Percentiles rank a stretch among this genome's conserved stretches.
phyloP scores from a whole-genome alignment of 441 rosid species.

The Manihot esculenta region DNA sequence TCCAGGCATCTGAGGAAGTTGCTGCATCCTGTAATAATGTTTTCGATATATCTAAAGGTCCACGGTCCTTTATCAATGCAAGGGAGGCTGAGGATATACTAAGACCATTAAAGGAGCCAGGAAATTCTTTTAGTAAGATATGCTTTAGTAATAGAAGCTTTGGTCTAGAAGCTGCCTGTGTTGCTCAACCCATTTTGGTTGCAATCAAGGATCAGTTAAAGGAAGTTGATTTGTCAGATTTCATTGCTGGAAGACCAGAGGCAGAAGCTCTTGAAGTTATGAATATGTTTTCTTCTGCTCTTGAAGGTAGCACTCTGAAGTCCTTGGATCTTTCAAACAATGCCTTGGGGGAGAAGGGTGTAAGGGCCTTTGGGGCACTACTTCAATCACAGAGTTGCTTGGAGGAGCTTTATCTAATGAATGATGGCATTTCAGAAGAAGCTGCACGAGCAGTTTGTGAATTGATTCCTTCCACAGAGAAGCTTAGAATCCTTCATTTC shows the following conservation, averaged over 20 bases:
- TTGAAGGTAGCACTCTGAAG: no score
- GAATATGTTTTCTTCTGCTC: slow-evolving; percentile 65
- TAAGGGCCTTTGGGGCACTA: slow-evolving; percentile 80
- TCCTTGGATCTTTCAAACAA: slow-evolving; percentile 81
- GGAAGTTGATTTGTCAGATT: slow-evolving; percentile 86
- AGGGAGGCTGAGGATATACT: slow-evolving; percentile 82
- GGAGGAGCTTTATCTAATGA: slow-evolving; percentile 82
- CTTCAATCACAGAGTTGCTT: slow-evolving; percentile 65
- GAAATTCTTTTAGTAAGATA: slow-evolving; percentile 65
- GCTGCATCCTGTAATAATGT: slow-evolving; percentile 36
- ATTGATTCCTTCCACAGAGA: slow-evolving; percentile 78
- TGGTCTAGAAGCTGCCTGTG: slow-evolving; percentile 75
- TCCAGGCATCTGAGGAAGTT: slow-evolving; percentile 29
- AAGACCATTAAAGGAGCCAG: slow-evolving; percentile 65
- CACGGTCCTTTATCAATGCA: slow-evolving; percentile 74
- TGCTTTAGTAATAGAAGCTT: slow-evolving; percentile 96
- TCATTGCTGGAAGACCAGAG: slow-evolving; percentile 89
- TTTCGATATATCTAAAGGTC: slow-evolving; percentile 78
- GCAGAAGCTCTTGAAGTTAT: slow-evolving; percentile 90
- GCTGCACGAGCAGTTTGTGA: slow-evolving; percentile 85
- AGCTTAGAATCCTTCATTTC: slow-evolving; percentile 72
- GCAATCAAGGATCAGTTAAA: slow-evolving; percentile 70
- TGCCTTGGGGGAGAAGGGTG: slow-evolving; percentile 94
- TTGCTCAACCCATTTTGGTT: slow-evolving; percentile 70
- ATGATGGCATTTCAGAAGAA: slow-evolving; percentile 89